Evolutionary conservation across 2,329 filamentous ascomycete genomes (phyloP).

Genomic region (Colletotrichum echinochloae): DNA sequence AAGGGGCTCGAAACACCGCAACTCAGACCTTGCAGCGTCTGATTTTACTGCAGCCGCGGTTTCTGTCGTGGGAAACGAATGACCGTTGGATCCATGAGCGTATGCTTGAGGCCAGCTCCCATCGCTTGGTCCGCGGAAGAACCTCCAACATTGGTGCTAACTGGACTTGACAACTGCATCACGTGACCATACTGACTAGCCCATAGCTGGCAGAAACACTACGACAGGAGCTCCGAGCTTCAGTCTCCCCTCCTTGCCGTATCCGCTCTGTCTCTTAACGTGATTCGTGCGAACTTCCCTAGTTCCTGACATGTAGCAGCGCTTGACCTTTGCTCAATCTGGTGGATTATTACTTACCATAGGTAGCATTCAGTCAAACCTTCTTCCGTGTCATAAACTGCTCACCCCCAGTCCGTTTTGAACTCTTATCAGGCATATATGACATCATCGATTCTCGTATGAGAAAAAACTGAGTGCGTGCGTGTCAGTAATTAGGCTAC

Average conservation of each 20-base stretch:
- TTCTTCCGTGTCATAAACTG: constrained; percentile 1
- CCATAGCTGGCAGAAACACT: neutral
- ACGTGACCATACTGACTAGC: neutral
- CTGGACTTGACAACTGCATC: neutral
- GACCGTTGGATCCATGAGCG: neutral
- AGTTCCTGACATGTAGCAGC: neutral
- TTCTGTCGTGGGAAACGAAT: neutral
- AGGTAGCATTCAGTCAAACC: neutral
- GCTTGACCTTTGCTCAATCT: neutral
- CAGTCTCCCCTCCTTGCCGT: neutral
- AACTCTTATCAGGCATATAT: neutral
- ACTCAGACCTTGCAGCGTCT: neutral
- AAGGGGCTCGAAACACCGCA: neutral
- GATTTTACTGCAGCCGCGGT: neutral
- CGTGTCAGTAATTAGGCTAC: neutral
- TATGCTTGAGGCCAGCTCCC: neutral
- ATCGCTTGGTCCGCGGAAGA: no score
- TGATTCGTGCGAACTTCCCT: constrained; percentile 31
- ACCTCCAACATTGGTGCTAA: no score
- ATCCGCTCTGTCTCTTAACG: constrained; percentile 21
- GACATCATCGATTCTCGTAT: constrained; percentile 16
- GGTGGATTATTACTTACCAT: neutral
- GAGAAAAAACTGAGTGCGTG: neutral
- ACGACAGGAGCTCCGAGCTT: neutral
- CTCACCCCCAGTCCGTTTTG: neutral